Evolutionary conservation across 2,329 filamentous ascomycete genomes (phyloP).

Genomic region (Cladosporium sphaerospermum): DNA sequence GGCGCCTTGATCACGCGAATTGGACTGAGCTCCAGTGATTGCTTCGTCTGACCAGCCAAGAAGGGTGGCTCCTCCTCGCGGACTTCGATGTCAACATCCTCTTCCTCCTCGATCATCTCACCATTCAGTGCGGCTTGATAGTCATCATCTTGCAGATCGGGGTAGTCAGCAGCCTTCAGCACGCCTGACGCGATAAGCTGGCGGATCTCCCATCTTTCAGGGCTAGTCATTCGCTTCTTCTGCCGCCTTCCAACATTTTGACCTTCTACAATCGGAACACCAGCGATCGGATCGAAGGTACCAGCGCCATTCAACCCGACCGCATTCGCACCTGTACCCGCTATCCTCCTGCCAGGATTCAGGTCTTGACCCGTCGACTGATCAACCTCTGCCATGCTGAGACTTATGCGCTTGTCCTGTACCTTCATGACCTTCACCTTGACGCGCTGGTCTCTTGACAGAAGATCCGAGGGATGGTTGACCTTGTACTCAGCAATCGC

Average conservation of each 20-base stretch:
- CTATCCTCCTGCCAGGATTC: constrained; percentile 69
- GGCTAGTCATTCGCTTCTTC: constrained; percentile 91
- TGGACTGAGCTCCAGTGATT: constrained; percentile 87
- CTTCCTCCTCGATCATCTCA: constrained; percentile 85
- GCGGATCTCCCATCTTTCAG: constrained; percentile 94
- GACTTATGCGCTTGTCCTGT: constrained; percentile 70
- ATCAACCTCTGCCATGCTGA: constrained; percentile 97
- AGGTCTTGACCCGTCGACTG: constrained; percentile 81
- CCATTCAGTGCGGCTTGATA: constrained; percentile 83
- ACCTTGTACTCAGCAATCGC: constrained; percentile 81
- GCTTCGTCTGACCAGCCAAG: constrained; percentile 90
- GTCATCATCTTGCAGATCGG: constrained; percentile 79
- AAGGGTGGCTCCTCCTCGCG: constrained; percentile 95
- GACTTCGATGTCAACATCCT: constrained; percentile 96
- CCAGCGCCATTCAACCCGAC: constrained; percentile 65
- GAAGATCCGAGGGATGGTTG: constrained; percentile 83
- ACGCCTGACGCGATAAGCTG: constrained; percentile 95
- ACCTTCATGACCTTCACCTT: constrained; percentile 91
- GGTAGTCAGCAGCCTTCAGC: constrained; percentile 86
- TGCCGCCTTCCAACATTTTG: constrained; percentile 51
- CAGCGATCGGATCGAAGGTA: constrained; percentile 49
- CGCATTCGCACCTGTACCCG: constrained; percentile 86
- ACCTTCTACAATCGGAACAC: constrained; percentile 57
- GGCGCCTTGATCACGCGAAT: constrained; percentile 96
- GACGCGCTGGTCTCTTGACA: constrained; percentile 73